Conservation (phyloP, 78 protist genomes). For the Emiliania huxleyi region DNA sequence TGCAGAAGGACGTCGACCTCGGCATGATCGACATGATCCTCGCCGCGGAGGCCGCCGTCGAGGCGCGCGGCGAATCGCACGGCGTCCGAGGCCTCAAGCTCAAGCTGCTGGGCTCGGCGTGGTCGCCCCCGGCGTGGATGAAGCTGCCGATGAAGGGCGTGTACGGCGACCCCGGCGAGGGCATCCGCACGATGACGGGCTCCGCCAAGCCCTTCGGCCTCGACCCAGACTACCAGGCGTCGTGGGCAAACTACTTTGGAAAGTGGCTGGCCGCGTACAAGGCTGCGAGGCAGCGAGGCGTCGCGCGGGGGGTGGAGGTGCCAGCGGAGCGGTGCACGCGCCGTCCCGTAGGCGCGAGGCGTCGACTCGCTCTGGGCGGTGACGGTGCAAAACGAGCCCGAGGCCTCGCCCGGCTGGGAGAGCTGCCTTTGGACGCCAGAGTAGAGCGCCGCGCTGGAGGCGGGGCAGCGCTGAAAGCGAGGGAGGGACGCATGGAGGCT, state of each 20-base stretch:
- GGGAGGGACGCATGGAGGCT: no score
- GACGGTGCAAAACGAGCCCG: slow-evolving; percentile 42
- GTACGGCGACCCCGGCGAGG: not conserved
- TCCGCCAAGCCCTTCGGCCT: not conserved
- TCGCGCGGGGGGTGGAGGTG: no score
- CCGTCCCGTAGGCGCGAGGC: no score
- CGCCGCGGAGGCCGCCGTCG: not conserved
- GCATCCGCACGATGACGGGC: not conserved
- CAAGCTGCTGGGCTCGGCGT: slow-evolving; percentile 39
- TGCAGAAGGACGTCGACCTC: not conserved
- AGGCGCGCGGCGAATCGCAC: not conserved
- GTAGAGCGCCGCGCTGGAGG: no score
- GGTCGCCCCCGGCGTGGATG: slow-evolving; percentile 67
- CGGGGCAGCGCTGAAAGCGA: no score
- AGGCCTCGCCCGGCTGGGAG: slow-evolving; percentile 20
- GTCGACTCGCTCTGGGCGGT: slow-evolving; percentile 14
- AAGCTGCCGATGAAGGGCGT: not conserved
- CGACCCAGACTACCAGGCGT: not conserved
- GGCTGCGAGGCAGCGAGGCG: no score
- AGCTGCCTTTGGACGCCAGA: not conserved
- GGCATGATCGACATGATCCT: not conserved
- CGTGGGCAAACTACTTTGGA: slow-evolving; percentile 45
- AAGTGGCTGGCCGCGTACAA: slow-evolving; percentile 41
- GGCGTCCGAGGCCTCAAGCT: not conserved
- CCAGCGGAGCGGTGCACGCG: no score